Conservation (phyloP, 257 asterid genomes). For the Solanum piurae region DNA sequence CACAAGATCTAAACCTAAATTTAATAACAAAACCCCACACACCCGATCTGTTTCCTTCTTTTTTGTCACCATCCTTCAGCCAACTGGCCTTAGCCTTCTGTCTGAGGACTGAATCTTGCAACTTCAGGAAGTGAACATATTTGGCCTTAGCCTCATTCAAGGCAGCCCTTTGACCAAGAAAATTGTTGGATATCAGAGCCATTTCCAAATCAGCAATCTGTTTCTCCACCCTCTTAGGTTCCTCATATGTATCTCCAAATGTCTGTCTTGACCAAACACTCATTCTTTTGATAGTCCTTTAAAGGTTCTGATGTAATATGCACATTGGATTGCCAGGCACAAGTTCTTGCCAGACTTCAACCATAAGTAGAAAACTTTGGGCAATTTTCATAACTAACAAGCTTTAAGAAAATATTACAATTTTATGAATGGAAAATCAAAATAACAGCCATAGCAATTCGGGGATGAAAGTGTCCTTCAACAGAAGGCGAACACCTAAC, state of each 20-base stretch:
- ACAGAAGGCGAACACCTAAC: neutral
- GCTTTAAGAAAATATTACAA: neutral
- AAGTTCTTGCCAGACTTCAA: neutral
- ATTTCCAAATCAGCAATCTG: neutral
- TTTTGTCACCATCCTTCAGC: neutral
- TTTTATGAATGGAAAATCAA: neutral
- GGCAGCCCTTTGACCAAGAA: neutral
- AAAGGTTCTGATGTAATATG: neutral
- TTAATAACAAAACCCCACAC: neutral
- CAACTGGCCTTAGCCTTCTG: neutral
- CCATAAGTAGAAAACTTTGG: neutral
- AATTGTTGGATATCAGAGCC: neutral
- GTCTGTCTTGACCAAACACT: neutral
- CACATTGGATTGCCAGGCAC: neutral
- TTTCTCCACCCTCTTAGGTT: neutral
- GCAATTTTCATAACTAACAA: neutral
- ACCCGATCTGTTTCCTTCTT: neutral
- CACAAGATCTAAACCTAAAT: neutral
- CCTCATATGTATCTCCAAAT: neutral
- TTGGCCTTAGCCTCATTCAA: neutral
- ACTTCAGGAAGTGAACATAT: neutral
- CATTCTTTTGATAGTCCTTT: neutral
- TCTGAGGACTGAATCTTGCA: neutral
- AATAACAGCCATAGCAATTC: neutral
- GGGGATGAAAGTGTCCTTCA: neutral